Evolutionary conservation across 257 asterid species (phyloP).

Genomic region (Plantago elongata): DNA sequence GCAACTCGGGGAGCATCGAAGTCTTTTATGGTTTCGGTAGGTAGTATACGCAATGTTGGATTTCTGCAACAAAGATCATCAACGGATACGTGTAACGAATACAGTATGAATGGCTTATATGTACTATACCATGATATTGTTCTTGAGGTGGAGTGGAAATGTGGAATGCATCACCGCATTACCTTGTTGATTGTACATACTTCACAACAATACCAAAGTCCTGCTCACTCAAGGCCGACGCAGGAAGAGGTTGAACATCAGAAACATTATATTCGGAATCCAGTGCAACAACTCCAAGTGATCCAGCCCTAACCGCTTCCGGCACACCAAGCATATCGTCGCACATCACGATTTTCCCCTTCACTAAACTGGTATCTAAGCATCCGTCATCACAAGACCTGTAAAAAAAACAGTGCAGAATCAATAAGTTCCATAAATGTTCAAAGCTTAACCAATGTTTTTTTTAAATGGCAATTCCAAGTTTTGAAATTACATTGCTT

Average conservation of each 20-base stretch:
- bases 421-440: not conserved
- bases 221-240: not conserved
- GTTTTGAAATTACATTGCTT: slow-evolving; percentile 7
- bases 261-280: not conserved
- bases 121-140: not conserved
- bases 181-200: not conserved
- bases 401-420: not conserved
- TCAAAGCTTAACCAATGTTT: not conserved
- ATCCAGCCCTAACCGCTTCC: not conserved
- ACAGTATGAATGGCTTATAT: not conserved
- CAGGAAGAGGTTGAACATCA: not conserved
- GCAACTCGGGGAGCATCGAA: slow-evolving; percentile 13
- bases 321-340: not conserved
- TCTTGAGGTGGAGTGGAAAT: too few species aligned
- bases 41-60: slow-evolving; percentile 2
- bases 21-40: slow-evolving; percentile 7
- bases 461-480: too few species aligned
- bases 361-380: slow-evolving; percentile 11
- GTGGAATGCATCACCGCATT: not conserved
- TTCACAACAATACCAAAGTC: not conserved
- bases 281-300: slow-evolving; percentile 6
- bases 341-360: slow-evolving; percentile 24
- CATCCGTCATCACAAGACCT: not conserved
- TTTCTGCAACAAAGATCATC: not conserved
- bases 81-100: not conserved